Base-by-base conservation (phyloP, 1,139 yeast species). In the Geotrichum cucujoidarum region DNA sequence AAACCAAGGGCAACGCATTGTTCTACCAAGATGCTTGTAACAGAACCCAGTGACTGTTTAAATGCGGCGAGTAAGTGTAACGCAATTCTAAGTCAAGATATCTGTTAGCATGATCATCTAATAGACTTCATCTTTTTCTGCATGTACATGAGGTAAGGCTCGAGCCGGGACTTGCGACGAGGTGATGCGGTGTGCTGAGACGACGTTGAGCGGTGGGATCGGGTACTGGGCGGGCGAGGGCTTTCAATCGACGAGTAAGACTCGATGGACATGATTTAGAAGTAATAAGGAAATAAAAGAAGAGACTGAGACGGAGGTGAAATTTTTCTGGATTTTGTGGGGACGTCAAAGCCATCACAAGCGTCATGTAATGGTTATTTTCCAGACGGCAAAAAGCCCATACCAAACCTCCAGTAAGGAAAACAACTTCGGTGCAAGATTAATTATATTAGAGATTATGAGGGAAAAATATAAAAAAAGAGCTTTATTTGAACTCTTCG, bases 131-230 rank as follows among this genome's bases (percentile, higher is more conserved):
- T 25, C 10, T 31, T 31, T 31, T 11, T 6, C 10, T 10, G 16
- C 6, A 39, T 29, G n/a, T 35, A 45, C 48, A 45, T 39, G 30
- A 45, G 37, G 21, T 40, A 45, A 16, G 48, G 48, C 38, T 45
- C 48, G 10, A 45, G 36, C 13, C 48, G 31, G 7, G 48, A 45
- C 10, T 34, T 38, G 17, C 45, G 48, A 27, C 40, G 41, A 20
- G 45, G 48, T 16, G 34, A 16, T 5, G 27, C 8, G 10, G 6
- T 6, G 6, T 24, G 6, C 27, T 24, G 27, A n/a, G n/a, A n/a
- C n/a, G n/a, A n/a, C n/a, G n/a, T n/a, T n/a, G n/a, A n/a, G n/a
- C 27, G 6, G 27, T 10, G 6, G 48, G 44, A 3, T 37, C 11
- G 2, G 43, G 30, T 6, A 37, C 16, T 25, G 25, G 36, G 7